Evolutionary conservation across 164 flowering plant species (phyloP).

Genomic region (Chloranthus sessilifolius): DNA sequence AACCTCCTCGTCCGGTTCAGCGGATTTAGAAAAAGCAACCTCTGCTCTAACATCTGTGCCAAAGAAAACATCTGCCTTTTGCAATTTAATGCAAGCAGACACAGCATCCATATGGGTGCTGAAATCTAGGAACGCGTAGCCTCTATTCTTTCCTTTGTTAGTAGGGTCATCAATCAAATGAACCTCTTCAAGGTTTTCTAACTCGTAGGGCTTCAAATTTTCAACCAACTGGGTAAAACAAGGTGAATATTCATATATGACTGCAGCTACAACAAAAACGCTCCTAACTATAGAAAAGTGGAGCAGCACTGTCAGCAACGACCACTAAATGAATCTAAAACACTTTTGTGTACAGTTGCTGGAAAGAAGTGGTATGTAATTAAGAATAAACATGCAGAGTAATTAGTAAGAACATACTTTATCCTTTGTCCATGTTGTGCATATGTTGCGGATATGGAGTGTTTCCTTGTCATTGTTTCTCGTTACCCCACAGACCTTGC

Average conservation of each 20-base stretch:
- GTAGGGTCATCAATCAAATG: constrained; percentile 24
- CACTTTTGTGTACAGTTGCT: background rate
- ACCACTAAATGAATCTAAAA: background rate
- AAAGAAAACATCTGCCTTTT: constrained; percentile 19
- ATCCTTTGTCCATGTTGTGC: constrained; percentile 29
- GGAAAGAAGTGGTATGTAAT: background rate
- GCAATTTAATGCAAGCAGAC: constrained; percentile 23
- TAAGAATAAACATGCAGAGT: background rate
- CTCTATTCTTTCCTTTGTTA: constrained; percentile 22
- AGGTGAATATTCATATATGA: constrained; percentile 8
- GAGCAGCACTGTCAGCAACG: background rate
- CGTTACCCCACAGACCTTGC: constrained; percentile 25
- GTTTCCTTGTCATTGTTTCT: constrained; percentile 27
- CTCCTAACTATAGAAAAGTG: constrained; percentile 1
- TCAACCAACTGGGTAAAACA: constrained; percentile 17
- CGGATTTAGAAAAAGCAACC: constrained; percentile 27
- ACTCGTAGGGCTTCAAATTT: constrained; percentile 16
- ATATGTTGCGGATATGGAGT: constrained; percentile 25
- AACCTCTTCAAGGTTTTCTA: constrained; percentile 25
- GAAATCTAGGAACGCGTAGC: constrained; percentile 29
- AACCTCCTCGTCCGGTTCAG: constrained; percentile 25
- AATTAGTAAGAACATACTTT: constrained; percentile 7
- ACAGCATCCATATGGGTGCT: constrained; percentile 33
- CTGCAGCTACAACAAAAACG: background rate
- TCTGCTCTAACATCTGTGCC: constrained; percentile 22